Conservation (phyloP, 192 early-diverging fungal genomes). For the Coemansia sp. region DNA sequence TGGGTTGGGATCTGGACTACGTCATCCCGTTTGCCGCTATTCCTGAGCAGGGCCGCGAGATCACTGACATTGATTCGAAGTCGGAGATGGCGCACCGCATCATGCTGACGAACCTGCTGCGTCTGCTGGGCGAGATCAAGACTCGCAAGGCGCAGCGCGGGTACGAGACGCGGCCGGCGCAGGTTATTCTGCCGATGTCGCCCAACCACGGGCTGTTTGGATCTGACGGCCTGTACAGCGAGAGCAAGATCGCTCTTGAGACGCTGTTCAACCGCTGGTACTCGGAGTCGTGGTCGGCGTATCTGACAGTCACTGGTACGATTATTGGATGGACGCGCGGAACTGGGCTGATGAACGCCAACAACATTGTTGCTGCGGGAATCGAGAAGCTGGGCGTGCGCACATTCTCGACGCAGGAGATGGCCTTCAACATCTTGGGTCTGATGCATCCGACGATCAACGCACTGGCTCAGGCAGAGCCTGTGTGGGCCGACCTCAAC, state of each 20-base stretch:
- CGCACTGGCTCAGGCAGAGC: conserved; percentile 72
- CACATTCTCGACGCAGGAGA: conserved; percentile 92
- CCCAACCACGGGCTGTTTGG: conserved; percentile 98
- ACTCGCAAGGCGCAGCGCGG: conserved; percentile 77
- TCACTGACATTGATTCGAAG: conserved; percentile 82
- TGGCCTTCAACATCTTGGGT: conserved; percentile 94
- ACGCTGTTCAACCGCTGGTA: conserved; percentile 92
- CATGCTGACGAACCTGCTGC: conserved; percentile 92
- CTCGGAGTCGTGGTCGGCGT: conserved; percentile 86
- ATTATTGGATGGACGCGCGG: conserved; percentile 97
- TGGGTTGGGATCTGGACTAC: conserved; percentile 92
- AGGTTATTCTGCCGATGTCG: conserved; percentile 86
- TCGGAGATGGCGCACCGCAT: conserved; percentile 92
- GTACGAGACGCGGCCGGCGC: conserved; percentile 87
- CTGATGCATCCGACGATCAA: conserved; percentile 85
- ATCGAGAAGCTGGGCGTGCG: conserved; percentile 88
- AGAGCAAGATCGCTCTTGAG: conserved; percentile 93
- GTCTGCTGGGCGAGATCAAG: conserved; percentile 87
- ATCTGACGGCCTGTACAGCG: conserved; percentile 88
- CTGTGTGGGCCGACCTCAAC: conserved; percentile 92
- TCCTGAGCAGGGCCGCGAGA: conserved; percentile 83
- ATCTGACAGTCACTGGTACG: conserved; percentile 87
- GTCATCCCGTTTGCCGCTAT: conserved; percentile 96
- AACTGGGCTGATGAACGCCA: conserved; percentile 91
- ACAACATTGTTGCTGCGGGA: conserved; percentile 90